Evolutionary conservation across 345 rosid genomes (phyloP), one percentile per base, ranked within the genome.

Genomic region (Pistacia integerrima): DNA sequence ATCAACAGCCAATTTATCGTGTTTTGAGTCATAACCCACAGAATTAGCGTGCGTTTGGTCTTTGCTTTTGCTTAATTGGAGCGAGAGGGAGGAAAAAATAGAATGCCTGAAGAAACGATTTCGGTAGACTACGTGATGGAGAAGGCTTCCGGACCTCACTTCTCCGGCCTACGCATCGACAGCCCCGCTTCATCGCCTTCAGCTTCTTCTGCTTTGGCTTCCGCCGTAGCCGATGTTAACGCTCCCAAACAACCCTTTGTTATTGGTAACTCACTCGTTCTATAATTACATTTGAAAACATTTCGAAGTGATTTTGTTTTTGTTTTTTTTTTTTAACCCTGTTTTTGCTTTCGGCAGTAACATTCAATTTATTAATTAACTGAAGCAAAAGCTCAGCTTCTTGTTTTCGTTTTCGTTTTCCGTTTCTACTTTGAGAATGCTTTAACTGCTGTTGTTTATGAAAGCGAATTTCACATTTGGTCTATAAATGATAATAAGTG

Each of bases 141-240:
- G 90, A 93, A 90, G 81, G 97, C 99, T 4, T 92, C 92, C 17
- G 98, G 99, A 55, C 94, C 97, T 25, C 99, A 97, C 91, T 97
- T 94, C 91, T 97, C 99, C 79, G 98, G 99, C 80, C 89, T 97
- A 58, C 99, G 91, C 64, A 86, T 89, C 49, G 97, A 93, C 82
- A 90, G 91, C 60, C 89, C 86, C 58, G 86, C 82, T 54, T 85
- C 97, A 35, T 84, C 94, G 17, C 86, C 94, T 18, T 78, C 89
- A 1, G 73, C 91, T 48, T 81, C 92, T 1, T 66, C 93, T 35
- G 41, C 75, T 69, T 75, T 88, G 33, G 76, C 92, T 61, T 70
- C 91, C 61, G 38, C 74, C 51, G 35, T 38, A 20, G 11, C 85
- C 66, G 92, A 87, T 55, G 57, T 80, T 64, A 79, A 74, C 51